Conservation (phyloP, 306 rosid genomes). For the Abrus precatorius region DNA sequence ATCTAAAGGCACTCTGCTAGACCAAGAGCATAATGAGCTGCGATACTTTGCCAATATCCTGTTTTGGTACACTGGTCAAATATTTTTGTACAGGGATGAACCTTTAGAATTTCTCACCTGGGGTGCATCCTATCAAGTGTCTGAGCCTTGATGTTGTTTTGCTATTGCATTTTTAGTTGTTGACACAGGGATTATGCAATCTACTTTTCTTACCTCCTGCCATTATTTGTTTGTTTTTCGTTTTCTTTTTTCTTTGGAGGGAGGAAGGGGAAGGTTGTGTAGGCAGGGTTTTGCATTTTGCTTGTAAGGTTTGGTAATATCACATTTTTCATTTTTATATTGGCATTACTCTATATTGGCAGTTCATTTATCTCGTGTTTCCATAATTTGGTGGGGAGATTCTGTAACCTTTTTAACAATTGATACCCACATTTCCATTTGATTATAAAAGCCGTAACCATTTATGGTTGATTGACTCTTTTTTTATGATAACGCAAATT, state of each 20-base stretch:
- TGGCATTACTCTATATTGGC: constrained; percentile 40
- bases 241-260: constrained; percentile 3
- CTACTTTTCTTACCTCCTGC: constrained; percentile 14
- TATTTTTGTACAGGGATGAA: constrained; percentile 39
- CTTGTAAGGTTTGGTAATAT: constrained; percentile 42
- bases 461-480: too few relatives aligned
- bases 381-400: constrained; percentile 22
- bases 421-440: constrained; percentile 10
- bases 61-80: constrained; percentile 41
- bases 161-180: constrained; percentile 39
- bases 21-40: constrained; percentile 37
- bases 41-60: constrained; percentile 24
- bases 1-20: constrained; percentile 49
- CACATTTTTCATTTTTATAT: not conserved
- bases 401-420: not conserved
- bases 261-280: not conserved
- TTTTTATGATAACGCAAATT: not conserved
- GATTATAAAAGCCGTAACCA: not conserved
- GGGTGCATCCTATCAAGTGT: constrained; percentile 39
- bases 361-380: constrained; percentile 39
- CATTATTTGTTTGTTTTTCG: constrained; percentile 17
- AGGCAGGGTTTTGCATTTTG: constrained; percentile 35
- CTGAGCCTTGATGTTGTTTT: constrained; percentile 44
- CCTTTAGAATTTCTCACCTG: constrained; percentile 40
- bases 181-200: constrained; percentile 44